A percentile compares a stretch with the other conserved stretches of the same genome.
These are phyloP conservation scores for Diplodia mutila DNA, from an alignment of 2,329 filamentous ascomycete genomes.

Conservation along the genomic window DNA sequence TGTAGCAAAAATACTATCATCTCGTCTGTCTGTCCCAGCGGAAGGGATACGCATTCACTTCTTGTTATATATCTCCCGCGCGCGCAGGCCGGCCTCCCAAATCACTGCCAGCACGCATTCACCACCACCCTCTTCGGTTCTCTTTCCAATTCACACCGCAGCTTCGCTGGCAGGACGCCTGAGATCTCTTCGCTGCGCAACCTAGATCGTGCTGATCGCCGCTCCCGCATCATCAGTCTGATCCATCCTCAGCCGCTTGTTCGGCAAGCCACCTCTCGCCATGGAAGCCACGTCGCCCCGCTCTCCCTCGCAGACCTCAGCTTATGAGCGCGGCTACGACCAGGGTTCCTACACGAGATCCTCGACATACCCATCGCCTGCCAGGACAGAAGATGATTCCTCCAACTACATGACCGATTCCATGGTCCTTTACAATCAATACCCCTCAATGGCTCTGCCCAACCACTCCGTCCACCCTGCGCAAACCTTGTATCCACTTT, in stretches of 20 bases:
- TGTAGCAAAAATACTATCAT: constrained; percentile 32
- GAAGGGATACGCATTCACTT: constrained; percentile 18
- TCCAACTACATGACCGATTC: constrained; percentile 36
- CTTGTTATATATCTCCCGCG: constrained; percentile 26
- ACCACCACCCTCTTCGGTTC: constrained; percentile 5
- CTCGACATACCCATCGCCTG: constrained; percentile 42
- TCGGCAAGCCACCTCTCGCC: not conserved
- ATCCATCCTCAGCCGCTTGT: not conserved
- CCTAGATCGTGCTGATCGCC: constrained; percentile 6
- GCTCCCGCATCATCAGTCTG: not conserved
- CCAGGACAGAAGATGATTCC: constrained; percentile 35
- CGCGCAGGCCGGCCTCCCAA: constrained; percentile 33
- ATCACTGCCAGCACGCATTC: not conserved
- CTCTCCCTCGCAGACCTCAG: constrained; percentile 7
- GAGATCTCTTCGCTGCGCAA: constrained; percentile 4
- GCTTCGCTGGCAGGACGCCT: not conserved
- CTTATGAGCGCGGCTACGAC: constrained; percentile 3
- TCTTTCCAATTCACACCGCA: not conserved
- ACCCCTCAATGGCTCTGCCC: constrained; percentile 28
- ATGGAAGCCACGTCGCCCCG: constrained; percentile 21
- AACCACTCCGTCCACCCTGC: constrained; percentile 25
- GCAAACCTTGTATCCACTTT: constrained; percentile 37
- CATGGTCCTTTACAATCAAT: constrained; percentile 40
- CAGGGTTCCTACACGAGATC: constrained; percentile 32
- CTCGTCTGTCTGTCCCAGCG: constrained; percentile 19